These are phyloP conservation scores for Cryptomeria japonica DNA, from an alignment of 75 land plant genomes.

Conservation along the genomic window DNA sequence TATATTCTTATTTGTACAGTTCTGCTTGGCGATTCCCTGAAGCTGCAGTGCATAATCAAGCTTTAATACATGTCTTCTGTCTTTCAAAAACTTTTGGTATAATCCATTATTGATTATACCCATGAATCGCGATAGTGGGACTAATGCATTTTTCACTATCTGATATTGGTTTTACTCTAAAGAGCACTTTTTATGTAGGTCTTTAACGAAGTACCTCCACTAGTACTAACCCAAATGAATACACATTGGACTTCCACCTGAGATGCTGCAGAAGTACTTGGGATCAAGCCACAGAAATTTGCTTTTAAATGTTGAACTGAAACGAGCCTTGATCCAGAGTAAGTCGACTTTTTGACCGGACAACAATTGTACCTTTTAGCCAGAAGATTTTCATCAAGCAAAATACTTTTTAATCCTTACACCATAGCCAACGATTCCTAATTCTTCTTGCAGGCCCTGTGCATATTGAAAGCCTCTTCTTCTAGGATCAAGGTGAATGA, in stretches of 20 bases:
- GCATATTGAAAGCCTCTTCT: slow-evolving; percentile 80
- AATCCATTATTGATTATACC: too few species aligned
- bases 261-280: slow-evolving; percentile 55
- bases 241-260: slow-evolving; percentile 74
- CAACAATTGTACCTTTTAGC: slow-evolving; percentile 50
- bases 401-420: slow-evolving; percentile 53
- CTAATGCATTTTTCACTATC: slow-evolving; percentile 85
- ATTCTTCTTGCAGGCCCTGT: slow-evolving; percentile 76
- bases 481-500: slow-evolving; percentile 65
- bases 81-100: too few species aligned
- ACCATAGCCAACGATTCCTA: slow-evolving; percentile 47
- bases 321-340: slow-evolving; percentile 33
- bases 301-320: slow-evolving; percentile 56
- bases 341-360: slow-evolving; percentile 40
- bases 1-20: slow-evolving; percentile 6
- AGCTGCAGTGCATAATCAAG: slow-evolving; percentile 74
- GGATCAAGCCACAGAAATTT: slow-evolving; percentile 54
- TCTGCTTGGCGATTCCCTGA: slow-evolving; percentile 20
- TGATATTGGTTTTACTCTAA: slow-evolving; percentile 77
- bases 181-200: slow-evolving; percentile 71
- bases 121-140: slow-evolving; percentile 21
- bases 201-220: slow-evolving; percentile 81
- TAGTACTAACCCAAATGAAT: slow-evolving; percentile 89
- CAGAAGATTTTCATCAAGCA: slow-evolving; percentile 37
- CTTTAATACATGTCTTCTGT: slow-evolving; percentile 86